Evolutionary conservation across 1,284 basidiomycete genomes (phyloP), one percentile per base, ranked within the genome.

Genomic region (Agroathelia rolfsii): DNA sequence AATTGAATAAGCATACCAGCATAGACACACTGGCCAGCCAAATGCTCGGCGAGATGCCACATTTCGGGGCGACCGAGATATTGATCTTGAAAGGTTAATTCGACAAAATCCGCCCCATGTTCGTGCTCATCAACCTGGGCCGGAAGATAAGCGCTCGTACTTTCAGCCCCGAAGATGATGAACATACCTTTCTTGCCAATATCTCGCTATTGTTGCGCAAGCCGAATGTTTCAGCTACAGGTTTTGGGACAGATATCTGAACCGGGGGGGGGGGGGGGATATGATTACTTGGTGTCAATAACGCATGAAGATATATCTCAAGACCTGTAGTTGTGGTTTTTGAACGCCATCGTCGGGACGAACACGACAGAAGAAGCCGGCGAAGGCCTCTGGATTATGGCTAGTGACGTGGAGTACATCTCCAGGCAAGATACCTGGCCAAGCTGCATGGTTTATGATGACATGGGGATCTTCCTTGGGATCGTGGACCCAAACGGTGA

Each of bases 61-160:
- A 93, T 92, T 46, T 94, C 90, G 35, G 86, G 87, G 33, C 92
- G 74, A 15, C 88, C 89, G 7, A 94, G 66, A 49, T 93, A 93
- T 50, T 92, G 88, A 49, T 94, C 90, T 45, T 85, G 81, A 51
- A 95, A 95, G 29, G 77, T 76, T 34, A 95, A 70, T 48, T 95
- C 92, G 32, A 94, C 68, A 50, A 82, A 85, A 42, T 90, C 83
- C 2, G 85, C 85, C 24, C 66, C 68, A 42, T 73, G 75, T 22
- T 62, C 58, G 4, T 64, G 58, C 40, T 70, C 73, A 42, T 84
- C 71, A 17, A 88, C 75, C 84, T 88, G 38, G 17, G 34, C 7
- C 29, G 29, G 32, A 13, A 22, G 3, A 27, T 45, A 30, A 39
- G 38, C 23, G 21, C 28, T 12, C 19, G 12, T 13, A 18, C 32